A percentile compares a stretch with the other conserved stretches of the same genome.
phyloP scores from a whole-genome alignment of 2,329 filamentous ascomycete species.

The Cytospora paraplurivora region DNA sequence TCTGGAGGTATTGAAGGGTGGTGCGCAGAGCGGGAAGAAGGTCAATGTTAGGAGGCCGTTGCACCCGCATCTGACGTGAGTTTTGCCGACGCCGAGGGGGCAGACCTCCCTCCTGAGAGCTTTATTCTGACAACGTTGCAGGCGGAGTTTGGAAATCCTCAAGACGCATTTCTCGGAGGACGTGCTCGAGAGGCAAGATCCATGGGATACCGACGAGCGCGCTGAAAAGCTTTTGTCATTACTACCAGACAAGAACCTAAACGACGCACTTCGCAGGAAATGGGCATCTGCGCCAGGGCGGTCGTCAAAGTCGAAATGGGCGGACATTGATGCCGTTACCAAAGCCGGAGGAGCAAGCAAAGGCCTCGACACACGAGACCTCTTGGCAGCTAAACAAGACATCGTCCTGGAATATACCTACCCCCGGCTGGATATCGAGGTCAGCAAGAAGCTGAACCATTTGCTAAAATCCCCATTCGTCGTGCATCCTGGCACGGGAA shows the following conservation, averaged over 20 bases:
- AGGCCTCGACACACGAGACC: conserved; percentile 69
- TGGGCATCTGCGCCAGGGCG: conserved; percentile 85
- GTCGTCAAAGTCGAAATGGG: conserved; percentile 81
- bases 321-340: conserved; percentile 86
- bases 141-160: conserved; percentile 82
- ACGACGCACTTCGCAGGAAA: conserved; percentile 80
- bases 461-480: conserved; percentile 97
- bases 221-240: conserved; percentile 79
- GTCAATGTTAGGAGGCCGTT: conserved; percentile 83
- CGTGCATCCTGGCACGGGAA: conserved; percentile 89
- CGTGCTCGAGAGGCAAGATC: conserved; percentile 82
- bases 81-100: conserved; percentile 21
- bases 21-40: conserved; percentile 81
- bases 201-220: conserved; percentile 72
- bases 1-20: conserved; percentile 85
- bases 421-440: conserved; percentile 92
- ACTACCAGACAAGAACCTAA: conserved; percentile 77
- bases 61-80: conserved; percentile 81
- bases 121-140: conserved; percentile 37
- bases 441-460: conserved; percentile 97
- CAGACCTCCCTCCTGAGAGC: not conserved
- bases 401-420: conserved; percentile 98
- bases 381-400: conserved; percentile 91
- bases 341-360: conserved; percentile 71
- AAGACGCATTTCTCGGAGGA: conserved; percentile 82